Evolutionary conservation across 495 filamentous ascomycete species (phyloP).

Genomic region (Trichoderma erinaceum): DNA sequence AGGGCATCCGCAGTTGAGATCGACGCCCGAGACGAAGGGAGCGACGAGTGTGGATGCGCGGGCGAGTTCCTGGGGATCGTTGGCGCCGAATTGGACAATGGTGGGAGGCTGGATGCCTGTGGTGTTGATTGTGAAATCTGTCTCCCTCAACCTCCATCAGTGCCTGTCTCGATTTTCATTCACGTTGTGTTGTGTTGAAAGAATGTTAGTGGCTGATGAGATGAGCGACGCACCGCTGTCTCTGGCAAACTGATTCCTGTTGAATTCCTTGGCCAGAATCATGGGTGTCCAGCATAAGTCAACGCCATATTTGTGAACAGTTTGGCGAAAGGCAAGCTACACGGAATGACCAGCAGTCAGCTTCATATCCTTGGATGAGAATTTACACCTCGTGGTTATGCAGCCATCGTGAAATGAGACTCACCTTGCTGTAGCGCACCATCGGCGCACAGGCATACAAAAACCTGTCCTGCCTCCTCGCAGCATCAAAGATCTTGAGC

Average conservation of each 20-base stretch:
- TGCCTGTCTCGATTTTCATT: neutral
- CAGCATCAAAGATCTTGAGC: conserved; percentile 51
- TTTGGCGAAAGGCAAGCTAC: conserved; percentile 57
- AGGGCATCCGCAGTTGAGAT: conserved; percentile 65
- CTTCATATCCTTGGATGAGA: neutral
- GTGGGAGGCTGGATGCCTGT: conserved; percentile 47
- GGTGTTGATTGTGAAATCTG: conserved; percentile 35
- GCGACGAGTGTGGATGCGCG: conserved; percentile 53
- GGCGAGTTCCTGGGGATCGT: conserved; percentile 49
- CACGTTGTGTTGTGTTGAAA: neutral
- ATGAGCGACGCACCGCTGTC: conserved; percentile 44
- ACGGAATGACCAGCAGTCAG: neutral
- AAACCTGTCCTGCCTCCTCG: conserved; percentile 44
- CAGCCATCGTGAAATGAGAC: neutral
- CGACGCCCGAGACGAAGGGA: conserved; percentile 55
- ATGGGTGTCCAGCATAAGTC: conserved; percentile 65
- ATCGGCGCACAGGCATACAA: conserved; percentile 60
- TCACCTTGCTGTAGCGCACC: conserved; percentile 58
- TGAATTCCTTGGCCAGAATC: conserved; percentile 67
- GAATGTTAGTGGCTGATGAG: neutral
- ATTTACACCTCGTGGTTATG: too few species aligned
- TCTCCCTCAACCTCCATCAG: neutral
- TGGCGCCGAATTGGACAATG: conserved; percentile 58
- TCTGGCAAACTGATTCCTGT: conserved; percentile 50
- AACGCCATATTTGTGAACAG: conserved; percentile 51